Percentiles rank a stretch among this genome's conserved stretches.
Conservation (phyloP, 768 basidiomycete genomes). For the Agrocybe pediades region DNA sequence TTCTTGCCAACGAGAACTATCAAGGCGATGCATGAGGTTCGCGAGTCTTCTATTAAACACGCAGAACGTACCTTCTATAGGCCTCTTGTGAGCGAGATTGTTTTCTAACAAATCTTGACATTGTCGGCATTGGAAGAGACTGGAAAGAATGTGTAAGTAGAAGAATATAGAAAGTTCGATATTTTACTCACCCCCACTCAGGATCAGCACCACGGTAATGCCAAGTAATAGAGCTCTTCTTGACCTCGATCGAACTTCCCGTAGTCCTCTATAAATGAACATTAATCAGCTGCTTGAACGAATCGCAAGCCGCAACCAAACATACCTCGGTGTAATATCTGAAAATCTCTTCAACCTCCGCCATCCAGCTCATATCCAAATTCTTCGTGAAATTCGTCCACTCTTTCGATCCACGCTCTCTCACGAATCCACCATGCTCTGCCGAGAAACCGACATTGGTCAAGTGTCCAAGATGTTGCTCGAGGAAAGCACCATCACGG, state of each 20-base stretch:
- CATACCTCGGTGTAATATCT: conserved; percentile 91
- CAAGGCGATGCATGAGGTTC: not conserved
- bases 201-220: conserved; percentile 93
- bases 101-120: conserved; percentile 96
- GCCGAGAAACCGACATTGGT: conserved; percentile 86
- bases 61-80: conserved; percentile 76
- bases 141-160: conserved; percentile 25
- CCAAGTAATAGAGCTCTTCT: conserved; percentile 98
- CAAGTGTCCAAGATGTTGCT: conserved; percentile 88
- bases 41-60: not conserved
- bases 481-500: conserved; percentile 90
- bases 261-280: conserved; percentile 67
- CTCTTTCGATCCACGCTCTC: conserved; percentile 59
- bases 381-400: conserved; percentile 92
- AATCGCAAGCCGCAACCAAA: conserved; percentile 2
- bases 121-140: conserved; percentile 93
- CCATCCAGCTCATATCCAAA: conserved; percentile 98
- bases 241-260: conserved; percentile 94
- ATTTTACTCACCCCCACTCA: conserved; percentile 82
- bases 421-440: conserved; percentile 94
- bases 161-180: conserved; percentile 1
- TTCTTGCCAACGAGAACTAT: conserved; percentile 97
- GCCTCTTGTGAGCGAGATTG: conserved; percentile 88
- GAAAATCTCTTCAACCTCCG: conserved; percentile 94
- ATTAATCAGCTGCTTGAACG: conserved; percentile 8